Percentiles rank a stretch among this genome's conserved stretches.
Evolutionary conservation across 441 rosid species (phyloP).

Genomic region (Syzygium syzygioides): DNA sequence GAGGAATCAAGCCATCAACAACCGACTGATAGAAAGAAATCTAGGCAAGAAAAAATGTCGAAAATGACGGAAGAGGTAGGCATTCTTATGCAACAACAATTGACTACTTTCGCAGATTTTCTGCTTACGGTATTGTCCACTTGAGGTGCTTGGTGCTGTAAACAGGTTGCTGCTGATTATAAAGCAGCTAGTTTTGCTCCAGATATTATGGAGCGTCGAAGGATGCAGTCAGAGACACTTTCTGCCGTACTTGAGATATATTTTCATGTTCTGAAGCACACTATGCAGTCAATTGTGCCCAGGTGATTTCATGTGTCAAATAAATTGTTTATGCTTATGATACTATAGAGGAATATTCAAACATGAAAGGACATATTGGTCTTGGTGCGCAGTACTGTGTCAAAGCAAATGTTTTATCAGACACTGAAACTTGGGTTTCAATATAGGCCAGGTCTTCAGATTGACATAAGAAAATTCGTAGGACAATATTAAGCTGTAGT

Average conservation of each 20-base stretch:
- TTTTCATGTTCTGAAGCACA: conserved; percentile 79
- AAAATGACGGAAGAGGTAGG: conserved; percentile 79
- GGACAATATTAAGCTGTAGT: not conserved
- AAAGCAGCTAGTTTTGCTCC: conserved; percentile 56
- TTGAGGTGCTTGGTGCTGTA: conserved; percentile 10
- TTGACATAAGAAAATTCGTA: not conserved
- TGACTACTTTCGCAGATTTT: not conserved
- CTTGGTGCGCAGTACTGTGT: not conserved
- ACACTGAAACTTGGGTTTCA: not conserved
- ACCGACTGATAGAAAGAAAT: conserved; percentile 60
- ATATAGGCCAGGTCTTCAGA: not conserved
- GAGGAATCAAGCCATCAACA: conserved; percentile 49
- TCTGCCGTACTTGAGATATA: conserved; percentile 87
- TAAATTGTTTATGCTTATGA: not conserved
- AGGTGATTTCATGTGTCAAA: conserved; percentile 33
- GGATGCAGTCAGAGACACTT: conserved; percentile 75
- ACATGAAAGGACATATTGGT: not conserved
- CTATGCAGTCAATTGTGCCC: conserved; percentile 41
- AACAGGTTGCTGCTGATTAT: conserved; percentile 82
- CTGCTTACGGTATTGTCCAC: not conserved
- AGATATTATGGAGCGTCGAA: conserved; percentile 54
- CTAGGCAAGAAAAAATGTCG: conserved; percentile 52
- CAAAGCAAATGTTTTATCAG: not conserved
- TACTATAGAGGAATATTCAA: not conserved
- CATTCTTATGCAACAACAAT: not conserved